phyloP scores from a whole-genome alignment of 805 yeast species.

The Kuraishia capsulata region DNA sequence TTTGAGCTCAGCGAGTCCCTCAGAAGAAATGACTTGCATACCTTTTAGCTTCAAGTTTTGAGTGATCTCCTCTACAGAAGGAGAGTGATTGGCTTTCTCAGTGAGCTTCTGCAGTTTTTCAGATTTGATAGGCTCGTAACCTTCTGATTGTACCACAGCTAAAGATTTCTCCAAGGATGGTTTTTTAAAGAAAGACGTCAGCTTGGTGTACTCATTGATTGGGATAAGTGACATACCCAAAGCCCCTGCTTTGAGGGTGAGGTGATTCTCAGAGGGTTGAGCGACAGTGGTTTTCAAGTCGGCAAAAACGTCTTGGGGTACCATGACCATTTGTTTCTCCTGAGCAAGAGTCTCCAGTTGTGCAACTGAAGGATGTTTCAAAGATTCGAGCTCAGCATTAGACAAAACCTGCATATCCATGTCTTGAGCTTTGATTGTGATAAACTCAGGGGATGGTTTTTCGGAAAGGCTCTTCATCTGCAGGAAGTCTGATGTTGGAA shows the following conservation, averaged over 20 bases:
- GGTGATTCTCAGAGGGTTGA: slow-evolving; percentile 13
- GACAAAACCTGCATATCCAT: not conserved
- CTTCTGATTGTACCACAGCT: not conserved
- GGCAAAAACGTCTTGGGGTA: slow-evolving; percentile 2
- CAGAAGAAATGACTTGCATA: not conserved
- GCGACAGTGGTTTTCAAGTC: not conserved
- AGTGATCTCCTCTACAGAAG: not conserved
- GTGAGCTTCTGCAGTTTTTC: slow-evolving; percentile 2
- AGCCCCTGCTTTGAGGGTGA: slow-evolving; percentile 3
- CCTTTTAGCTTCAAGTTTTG: not conserved
- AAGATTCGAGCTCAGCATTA: not conserved
- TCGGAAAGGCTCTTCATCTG: slow-evolving; percentile 6
- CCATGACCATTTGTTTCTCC: slow-evolving; percentile 6
- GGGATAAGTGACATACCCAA: slow-evolving; percentile 8
- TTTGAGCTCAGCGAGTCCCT: not conserved
- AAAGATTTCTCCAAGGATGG: slow-evolving; percentile 8
- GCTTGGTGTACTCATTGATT: slow-evolving; percentile 7
- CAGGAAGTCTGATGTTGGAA: slow-evolving; percentile 12
- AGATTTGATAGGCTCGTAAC: not conserved
- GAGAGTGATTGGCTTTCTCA: not conserved
- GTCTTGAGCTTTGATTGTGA: not conserved
- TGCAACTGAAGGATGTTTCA: slow-evolving; percentile 8
- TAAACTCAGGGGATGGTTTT: slow-evolving; percentile 8
- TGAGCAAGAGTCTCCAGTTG: slow-evolving; percentile 8
- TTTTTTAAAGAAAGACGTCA: slow-evolving; percentile 6